phyloP scores from a whole-genome alignment of 257 asterid species.

The Knoxia roxburghii region DNA sequence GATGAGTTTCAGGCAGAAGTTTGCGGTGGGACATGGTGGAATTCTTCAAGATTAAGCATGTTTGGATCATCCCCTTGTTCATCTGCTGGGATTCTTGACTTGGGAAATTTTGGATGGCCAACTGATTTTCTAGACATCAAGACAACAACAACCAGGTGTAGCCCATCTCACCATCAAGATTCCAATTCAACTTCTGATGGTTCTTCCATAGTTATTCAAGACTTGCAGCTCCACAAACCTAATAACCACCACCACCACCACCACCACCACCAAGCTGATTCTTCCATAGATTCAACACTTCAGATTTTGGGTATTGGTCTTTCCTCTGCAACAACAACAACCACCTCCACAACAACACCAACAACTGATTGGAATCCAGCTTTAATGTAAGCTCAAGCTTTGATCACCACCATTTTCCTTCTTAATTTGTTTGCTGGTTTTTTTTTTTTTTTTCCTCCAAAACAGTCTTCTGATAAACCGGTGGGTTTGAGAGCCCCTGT shows the following conservation, averaged over 20 bases:
- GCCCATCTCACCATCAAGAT: not conserved
- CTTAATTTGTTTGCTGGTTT: no score
- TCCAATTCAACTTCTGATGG: conserved; percentile 45
- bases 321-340: conserved; percentile 25
- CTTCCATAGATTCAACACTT: conserved; percentile 22
- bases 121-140: conserved; percentile 29
- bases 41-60: conserved; percentile 38
- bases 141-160: conserved; percentile 19
- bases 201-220: conserved; percentile 27
- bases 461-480: no score
- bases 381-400: conserved; percentile 50
- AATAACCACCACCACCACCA: not conserved
- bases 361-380: conserved; percentile 42
- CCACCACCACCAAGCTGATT: no score
- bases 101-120: conserved; percentile 45
- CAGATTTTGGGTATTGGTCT: conserved; percentile 24
- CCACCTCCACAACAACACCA: no score
- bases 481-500: no score
- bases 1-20: conserved; percentile 57
- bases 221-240: conserved; percentile 30
- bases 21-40: conserved; percentile 66
- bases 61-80: conserved; percentile 52
- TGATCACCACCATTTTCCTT: no score
- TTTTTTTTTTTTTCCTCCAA: no score
- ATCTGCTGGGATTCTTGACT: conserved; percentile 33